phyloP scores from a whole-genome alignment of 192 early-diverging fungal genomes.

The Linnemannia elongata region DNA sequence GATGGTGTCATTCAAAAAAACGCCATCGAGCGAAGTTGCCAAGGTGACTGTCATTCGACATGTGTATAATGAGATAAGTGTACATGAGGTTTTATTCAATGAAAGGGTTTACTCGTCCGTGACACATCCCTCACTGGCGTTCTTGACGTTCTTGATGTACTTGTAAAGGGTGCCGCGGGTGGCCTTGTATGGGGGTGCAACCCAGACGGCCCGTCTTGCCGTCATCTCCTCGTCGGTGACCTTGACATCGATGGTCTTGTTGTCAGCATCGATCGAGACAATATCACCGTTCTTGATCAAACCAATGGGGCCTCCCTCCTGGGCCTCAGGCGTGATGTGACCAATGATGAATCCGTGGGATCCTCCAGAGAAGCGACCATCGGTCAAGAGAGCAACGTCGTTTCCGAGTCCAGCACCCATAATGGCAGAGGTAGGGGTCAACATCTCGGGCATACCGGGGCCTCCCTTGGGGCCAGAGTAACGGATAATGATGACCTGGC shows the following conservation, averaged over 20 bases:
- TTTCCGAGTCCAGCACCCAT: slow-evolving; percentile 99
- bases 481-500: slow-evolving; percentile 92
- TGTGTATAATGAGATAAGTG: slow-evolving; percentile 4
- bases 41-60: slow-evolving; percentile 1
- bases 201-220: slow-evolving; percentile 79
- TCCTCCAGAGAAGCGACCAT: slow-evolving; percentile 99
- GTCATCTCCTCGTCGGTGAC: slow-evolving; percentile 84
- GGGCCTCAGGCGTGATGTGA: slow-evolving; percentile 98
- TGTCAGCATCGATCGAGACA: slow-evolving; percentile 90
- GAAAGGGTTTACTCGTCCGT: slow-evolving; percentile 75
- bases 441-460: slow-evolving; percentile 99
- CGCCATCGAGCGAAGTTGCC: not conserved
- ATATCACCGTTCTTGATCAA: slow-evolving; percentile 91
- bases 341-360: slow-evolving; percentile 99
- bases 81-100: slow-evolving; percentile 22
- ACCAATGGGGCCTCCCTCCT: slow-evolving; percentile 96
- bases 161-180: slow-evolving; percentile 91
- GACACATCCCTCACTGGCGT: slow-evolving; percentile 86
- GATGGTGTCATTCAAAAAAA: slow-evolving; percentile 11
- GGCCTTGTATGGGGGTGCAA: slow-evolving; percentile 89
- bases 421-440: slow-evolving; percentile 96
- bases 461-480: slow-evolving; percentile 99
- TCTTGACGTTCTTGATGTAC: slow-evolving; percentile 91
- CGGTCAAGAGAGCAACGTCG: slow-evolving; percentile 96
- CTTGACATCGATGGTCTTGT: slow-evolving; percentile 81